phyloP scores from a whole-genome alignment of 257 asterid genomes.

The Primulina huaijiensis region DNA sequence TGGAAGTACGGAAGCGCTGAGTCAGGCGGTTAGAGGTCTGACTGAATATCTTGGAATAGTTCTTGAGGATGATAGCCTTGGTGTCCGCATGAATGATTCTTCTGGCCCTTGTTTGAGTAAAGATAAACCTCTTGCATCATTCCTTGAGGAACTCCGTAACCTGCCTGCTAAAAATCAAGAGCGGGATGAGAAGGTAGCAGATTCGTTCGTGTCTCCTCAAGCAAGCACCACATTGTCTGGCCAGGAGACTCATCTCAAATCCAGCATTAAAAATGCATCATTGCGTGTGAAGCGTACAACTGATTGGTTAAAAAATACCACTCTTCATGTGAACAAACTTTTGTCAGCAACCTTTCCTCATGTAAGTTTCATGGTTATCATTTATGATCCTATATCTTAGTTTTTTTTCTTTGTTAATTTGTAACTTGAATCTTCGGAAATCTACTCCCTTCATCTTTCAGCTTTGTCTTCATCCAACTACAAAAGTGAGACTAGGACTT shows the following conservation, averaged over 20 bases:
- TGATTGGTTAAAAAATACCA: slow-evolving; percentile 64
- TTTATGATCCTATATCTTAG: slow-evolving; percentile 2
- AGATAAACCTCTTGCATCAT: slow-evolving; percentile 54
- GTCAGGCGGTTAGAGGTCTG: slow-evolving; percentile 69
- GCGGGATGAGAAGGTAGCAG: slow-evolving; percentile 27
- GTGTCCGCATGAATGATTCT: slow-evolving; percentile 28
- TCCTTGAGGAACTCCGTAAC: slow-evolving; percentile 72
- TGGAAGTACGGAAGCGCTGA: slow-evolving; percentile 74
- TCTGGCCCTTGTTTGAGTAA: slow-evolving; percentile 29
- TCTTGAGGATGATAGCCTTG: slow-evolving; percentile 48
- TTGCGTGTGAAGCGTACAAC: slow-evolving; percentile 68
- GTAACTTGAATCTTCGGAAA: slow-evolving; percentile 6
- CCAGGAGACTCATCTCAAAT: slow-evolving; percentile 23
- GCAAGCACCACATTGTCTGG: slow-evolving; percentile 29
- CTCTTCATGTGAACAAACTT: slow-evolving; percentile 70
- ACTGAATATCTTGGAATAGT: slow-evolving; percentile 73
- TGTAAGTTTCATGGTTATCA: slow-evolving; percentile 46
- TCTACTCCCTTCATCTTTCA: slow-evolving; percentile 25
- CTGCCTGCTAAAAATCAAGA: slow-evolving; percentile 46
- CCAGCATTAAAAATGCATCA: slow-evolving; percentile 37
- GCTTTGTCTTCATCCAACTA: slow-evolving; percentile 83
- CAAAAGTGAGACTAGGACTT: slow-evolving; percentile 65
- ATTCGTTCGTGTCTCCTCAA: slow-evolving; percentile 33
- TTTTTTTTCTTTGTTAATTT: slow-evolving; percentile 13
- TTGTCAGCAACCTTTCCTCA: slow-evolving; percentile 82